Evolutionary conservation across 163 green algal species (phyloP).

Genomic region (Scenedesmus sp.): DNA sequence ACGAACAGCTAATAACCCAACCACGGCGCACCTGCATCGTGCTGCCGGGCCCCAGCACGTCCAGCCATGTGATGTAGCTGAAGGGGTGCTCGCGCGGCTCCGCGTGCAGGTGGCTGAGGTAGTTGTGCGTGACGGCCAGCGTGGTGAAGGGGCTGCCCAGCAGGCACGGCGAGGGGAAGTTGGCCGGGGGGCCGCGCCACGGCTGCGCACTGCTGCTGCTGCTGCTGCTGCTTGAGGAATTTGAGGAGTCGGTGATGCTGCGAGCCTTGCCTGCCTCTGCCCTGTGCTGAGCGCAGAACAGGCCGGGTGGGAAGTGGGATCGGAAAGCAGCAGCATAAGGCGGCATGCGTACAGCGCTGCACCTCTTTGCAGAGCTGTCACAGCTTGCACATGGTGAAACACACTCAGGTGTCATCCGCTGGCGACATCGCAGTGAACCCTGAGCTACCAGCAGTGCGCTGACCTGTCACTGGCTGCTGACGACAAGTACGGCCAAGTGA

Average conservation of each 20-base stretch:
- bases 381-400: too few species aligned
- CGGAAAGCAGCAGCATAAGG: background rate
- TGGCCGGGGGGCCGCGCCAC: background rate
- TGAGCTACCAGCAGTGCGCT: too few species aligned
- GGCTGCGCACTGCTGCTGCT: background rate
- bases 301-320: background rate
- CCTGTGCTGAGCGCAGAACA: background rate
- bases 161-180: slow-evolving; percentile 16
- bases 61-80: slow-evolving; percentile 34
- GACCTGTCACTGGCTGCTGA: too few species aligned
- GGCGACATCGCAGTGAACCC: too few species aligned
- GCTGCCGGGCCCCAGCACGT: background rate
- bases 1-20: too few species aligned
- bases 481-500: too few species aligned
- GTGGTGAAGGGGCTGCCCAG: slow-evolving; percentile 17
- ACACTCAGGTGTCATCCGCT: too few species aligned
- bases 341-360: background rate
- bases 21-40: background rate
- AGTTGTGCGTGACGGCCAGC: slow-evolving; percentile 39
- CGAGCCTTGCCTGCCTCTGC: background rate
- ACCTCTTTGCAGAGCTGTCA: too few species aligned
- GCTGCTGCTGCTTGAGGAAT: background rate
- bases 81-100: slow-evolving; percentile 37
- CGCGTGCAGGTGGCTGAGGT: slow-evolving; percentile 28
- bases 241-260: background rate